Percentiles rank a stretch among this genome's conserved stretches.
These are phyloP conservation scores for Petunia hybrid DNA, from an alignment of 305 asterid genomes.

Conservation along the genomic window DNA sequence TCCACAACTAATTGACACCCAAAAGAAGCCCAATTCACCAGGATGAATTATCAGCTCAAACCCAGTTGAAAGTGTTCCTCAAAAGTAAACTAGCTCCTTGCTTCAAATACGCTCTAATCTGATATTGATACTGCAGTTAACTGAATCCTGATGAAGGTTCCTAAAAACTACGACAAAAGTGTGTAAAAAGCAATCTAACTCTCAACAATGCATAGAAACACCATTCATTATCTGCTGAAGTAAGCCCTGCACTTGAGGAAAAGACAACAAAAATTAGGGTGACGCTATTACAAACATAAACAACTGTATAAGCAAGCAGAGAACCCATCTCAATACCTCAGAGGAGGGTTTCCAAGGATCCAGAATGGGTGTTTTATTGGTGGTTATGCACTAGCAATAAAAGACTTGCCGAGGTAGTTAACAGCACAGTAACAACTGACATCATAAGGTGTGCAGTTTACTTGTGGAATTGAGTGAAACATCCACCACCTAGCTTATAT, in stretches of 20 bases:
- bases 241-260: conserved; percentile 49
- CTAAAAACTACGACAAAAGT: conserved; percentile 45
- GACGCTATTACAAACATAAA: conserved; percentile 12
- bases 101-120: conserved; percentile 32
- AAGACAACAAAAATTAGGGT: conserved; percentile 12
- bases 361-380: conserved; percentile 47
- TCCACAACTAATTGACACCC: conserved; percentile 41
- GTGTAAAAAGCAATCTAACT: conserved; percentile 50
- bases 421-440: conserved; percentile 43
- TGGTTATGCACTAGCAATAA: conserved; percentile 45
- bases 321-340: conserved; percentile 48
- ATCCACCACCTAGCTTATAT: conserved; percentile 54
- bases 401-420: conserved; percentile 41
- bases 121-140: conserved; percentile 44
- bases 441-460: conserved; percentile 46
- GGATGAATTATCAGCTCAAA: conserved; percentile 44
- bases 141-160: conserved; percentile 42
- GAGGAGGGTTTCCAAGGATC: conserved; percentile 47
- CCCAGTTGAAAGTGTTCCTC: conserved; percentile 45
- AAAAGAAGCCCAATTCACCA: conserved; percentile 41
- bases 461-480: conserved; percentile 27
- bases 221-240: conserved; percentile 43
- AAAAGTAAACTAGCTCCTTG: conserved; percentile 32
- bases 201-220: conserved; percentile 35
- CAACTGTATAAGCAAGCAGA: neutral